Evolutionary conservation across 1,139 yeast species (phyloP).

Genomic region (Suhomyces bribrorum): DNA sequence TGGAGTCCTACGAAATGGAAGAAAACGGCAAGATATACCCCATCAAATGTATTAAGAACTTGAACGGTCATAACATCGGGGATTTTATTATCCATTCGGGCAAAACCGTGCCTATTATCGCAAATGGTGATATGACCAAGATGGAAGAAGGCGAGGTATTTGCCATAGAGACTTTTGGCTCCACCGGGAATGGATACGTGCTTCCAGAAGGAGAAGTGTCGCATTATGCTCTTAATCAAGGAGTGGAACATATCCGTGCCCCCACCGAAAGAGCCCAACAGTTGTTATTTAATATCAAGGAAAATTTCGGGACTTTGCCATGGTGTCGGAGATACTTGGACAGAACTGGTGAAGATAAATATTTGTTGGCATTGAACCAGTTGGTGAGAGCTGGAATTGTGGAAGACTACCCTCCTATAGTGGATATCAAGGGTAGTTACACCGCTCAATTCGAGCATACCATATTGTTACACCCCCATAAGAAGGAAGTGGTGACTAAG

Average conservation of each 20-base stretch:
- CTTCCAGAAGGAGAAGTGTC: slow-evolving; percentile 88
- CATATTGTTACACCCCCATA: slow-evolving; percentile 82
- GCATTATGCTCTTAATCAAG: slow-evolving; percentile 74
- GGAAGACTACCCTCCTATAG: slow-evolving; percentile 95
- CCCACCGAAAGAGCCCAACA: slow-evolving; percentile 69
- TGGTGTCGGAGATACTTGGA: slow-evolving; percentile 96
- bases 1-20: slow-evolving; percentile 96
- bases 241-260: slow-evolving; percentile 42
- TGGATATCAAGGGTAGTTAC: slow-evolving; percentile 79
- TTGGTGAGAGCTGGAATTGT: slow-evolving; percentile 85
- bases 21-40: slow-evolving; percentile 83
- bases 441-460: slow-evolving; percentile 98
- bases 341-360: slow-evolving; percentile 87
- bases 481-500: slow-evolving; percentile 90
- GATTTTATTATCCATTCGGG: slow-evolving; percentile 90
- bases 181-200: slow-evolving; percentile 94
- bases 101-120: slow-evolving; percentile 93
- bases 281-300: slow-evolving; percentile 67
- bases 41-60: slow-evolving; percentile 84
- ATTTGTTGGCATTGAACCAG: slow-evolving; percentile 82
- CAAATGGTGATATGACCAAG: slow-evolving; percentile 89
- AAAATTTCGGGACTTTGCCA: slow-evolving; percentile 89
- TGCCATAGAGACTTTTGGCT: slow-evolving; percentile 97
- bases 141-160: slow-evolving; percentile 99
- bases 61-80: slow-evolving; percentile 91